Evolutionary conservation across 441 rosid genomes (phyloP).

Genomic region (Iberis amara): DNA sequence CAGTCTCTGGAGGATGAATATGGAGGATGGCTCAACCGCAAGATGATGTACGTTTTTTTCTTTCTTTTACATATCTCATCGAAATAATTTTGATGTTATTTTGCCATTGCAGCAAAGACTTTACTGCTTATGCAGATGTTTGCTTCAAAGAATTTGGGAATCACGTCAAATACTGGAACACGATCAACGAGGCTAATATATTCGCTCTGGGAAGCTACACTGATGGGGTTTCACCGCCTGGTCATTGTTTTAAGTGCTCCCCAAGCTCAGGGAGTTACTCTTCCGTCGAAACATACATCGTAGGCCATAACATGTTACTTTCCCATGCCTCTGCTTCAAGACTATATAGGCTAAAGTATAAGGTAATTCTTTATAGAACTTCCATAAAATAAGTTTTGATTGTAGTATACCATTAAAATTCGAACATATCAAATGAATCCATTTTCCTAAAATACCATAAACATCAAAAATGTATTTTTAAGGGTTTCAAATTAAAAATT

Average conservation of each 20-base stretch:
- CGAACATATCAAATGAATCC: no score
- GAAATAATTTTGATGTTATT: no score
- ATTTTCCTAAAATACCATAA: no score
- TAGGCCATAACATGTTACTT: slow-evolving; percentile 53
- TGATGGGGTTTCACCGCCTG: slow-evolving; percentile 43
- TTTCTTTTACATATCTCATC: no score
- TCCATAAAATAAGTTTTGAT: no score
- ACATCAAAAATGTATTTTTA: no score
- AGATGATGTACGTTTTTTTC: no score
- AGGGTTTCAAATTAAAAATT: no score
- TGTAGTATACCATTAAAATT: no score
- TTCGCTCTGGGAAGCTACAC: slow-evolving; percentile 48
- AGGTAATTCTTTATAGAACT: slow-evolving; percentile 33
- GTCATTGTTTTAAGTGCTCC: slow-evolving; percentile 52
- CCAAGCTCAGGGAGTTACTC: slow-evolving; percentile 73
- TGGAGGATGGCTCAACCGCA: slow-evolving; percentile 53
- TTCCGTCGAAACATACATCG: slow-evolving; percentile 59
- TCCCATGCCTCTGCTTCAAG: slow-evolving; percentile 65
- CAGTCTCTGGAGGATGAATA: slow-evolving; percentile 71
- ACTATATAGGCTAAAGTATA: slow-evolving; percentile 51
- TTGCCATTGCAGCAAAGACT: slow-evolving; percentile 34
- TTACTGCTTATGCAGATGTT: slow-evolving; percentile 55
- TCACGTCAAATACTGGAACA: slow-evolving; percentile 54
- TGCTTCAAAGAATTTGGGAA: slow-evolving; percentile 73
- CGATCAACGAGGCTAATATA: slow-evolving; percentile 62